Evolutionary conservation across 768 basidiomycete genomes (phyloP).

Genomic region (Mycena rosella): DNA sequence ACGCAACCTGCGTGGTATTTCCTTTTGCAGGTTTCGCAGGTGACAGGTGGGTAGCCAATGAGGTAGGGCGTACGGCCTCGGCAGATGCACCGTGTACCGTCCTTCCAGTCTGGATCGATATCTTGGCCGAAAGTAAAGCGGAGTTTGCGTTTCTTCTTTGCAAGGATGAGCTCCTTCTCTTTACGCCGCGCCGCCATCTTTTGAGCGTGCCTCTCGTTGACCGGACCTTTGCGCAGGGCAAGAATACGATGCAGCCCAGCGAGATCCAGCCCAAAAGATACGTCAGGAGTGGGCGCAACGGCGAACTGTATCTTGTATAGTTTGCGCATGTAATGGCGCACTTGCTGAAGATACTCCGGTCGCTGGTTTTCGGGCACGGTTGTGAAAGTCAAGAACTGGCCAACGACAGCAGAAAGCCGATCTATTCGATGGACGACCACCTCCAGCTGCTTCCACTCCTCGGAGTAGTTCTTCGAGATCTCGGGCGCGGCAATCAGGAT

Average conservation of each 20-base stretch:
- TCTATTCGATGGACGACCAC: conserved; percentile 85
- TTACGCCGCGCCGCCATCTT: conserved; percentile 32
- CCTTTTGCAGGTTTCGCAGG: conserved; percentile 75
- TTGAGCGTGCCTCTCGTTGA: conserved; percentile 47
- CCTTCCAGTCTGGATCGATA: conserved; percentile 77
- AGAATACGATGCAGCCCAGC: conserved; percentile 87
- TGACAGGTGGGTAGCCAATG: conserved; percentile 70
- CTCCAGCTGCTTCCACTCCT: conserved; percentile 85
- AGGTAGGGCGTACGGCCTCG: conserved; percentile 75
- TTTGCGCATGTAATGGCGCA: conserved; percentile 93
- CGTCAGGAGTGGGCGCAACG: conserved; percentile 84
- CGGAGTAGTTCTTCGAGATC: conserved; percentile 82
- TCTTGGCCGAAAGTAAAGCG: conserved; percentile 85
- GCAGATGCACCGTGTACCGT: conserved; percentile 86
- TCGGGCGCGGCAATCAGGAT: conserved; percentile 82
- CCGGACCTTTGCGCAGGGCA: conserved; percentile 67
- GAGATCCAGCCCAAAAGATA: conserved; percentile 86
- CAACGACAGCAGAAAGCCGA: conserved; percentile 78
- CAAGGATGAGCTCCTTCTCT: conserved; percentile 27
- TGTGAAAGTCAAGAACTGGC: conserved; percentile 83
- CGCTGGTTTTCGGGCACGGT: conserved; percentile 78
- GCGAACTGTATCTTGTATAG: conserved; percentile 90
- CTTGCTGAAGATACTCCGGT: conserved; percentile 83
- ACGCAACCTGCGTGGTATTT: conserved; percentile 83
- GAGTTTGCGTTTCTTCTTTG: conserved; percentile 67